Evolutionary conservation across 768 basidiomycete species (phyloP).

Genomic region (Serpula lacrymans): DNA sequence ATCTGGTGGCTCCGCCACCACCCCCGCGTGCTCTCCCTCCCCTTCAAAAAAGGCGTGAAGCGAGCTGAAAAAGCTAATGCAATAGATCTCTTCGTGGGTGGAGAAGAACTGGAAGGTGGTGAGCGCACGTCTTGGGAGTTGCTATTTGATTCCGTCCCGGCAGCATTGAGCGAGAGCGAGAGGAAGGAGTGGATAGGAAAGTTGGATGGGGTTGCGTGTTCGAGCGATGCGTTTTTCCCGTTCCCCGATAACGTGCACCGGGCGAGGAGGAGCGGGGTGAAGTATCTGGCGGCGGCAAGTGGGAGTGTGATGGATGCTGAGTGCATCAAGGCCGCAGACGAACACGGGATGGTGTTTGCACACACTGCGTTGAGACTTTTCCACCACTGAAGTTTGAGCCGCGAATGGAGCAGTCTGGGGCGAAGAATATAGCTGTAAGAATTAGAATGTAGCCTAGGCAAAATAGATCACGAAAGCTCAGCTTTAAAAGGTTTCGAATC

Average conservation of each 20-base stretch:
- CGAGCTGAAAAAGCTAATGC: conserved; percentile 98
- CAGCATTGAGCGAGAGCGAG: conserved; percentile 64
- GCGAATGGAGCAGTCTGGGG: neutral
- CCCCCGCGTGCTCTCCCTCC: conserved; percentile 84
- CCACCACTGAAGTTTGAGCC: conserved; percentile 63
- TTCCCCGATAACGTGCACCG: conserved; percentile 98
- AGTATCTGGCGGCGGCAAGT: conserved; percentile 85
- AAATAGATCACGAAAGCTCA: too few relatives aligned
- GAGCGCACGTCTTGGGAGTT: conserved; percentile 91
- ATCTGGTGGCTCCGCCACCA: conserved; percentile 99
- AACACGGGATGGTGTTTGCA: conserved; percentile 86
- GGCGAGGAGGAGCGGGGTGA: conserved; percentile 87
- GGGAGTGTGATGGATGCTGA: conserved; percentile 98
- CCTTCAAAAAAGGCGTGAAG: conserved; percentile 97
- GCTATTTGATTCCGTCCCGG: conserved; percentile 73
- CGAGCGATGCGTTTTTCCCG: conserved; percentile 99
- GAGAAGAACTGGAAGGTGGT: conserved; percentile 82
- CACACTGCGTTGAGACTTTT: conserved; percentile 88
- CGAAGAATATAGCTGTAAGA: too few relatives aligned
- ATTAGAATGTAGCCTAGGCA: too few relatives aligned
- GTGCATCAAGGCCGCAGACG: conserved; percentile 95
- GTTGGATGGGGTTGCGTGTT: conserved; percentile 86
- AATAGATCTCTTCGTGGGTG: conserved; percentile 93
- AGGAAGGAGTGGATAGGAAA: conserved; percentile 68
- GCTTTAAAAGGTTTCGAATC: too few relatives aligned